phyloP scores from a whole-genome alignment of 2,329 filamentous ascomycete species.

The Colletotrichum phormii region DNA sequence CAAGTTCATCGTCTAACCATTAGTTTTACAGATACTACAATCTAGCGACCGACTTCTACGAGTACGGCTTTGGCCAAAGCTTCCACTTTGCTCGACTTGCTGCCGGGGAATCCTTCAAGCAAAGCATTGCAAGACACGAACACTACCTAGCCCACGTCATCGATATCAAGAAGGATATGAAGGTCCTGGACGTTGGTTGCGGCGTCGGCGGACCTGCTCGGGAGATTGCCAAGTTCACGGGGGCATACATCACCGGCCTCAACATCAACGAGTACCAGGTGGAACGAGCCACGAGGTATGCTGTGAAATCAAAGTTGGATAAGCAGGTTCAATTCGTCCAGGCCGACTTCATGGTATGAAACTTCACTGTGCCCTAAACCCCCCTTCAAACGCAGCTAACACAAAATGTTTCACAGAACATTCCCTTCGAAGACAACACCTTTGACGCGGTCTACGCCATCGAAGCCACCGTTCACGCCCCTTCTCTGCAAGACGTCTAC shows the following conservation, averaged over 20 bases:
- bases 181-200: conserved; percentile 94
- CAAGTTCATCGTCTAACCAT: background rate
- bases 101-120: conserved; percentile 85
- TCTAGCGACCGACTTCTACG: conserved; percentile 94
- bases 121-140: conserved; percentile 95
- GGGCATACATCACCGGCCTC: conserved; percentile 87
- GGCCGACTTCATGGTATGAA: conserved; percentile 89
- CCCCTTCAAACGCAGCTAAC: rapidly evolving
- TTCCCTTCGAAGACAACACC: conserved; percentile 82
- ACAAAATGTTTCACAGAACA: background rate
- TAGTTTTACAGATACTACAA: conserved; percentile 82
- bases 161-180: conserved; percentile 86
- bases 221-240: conserved; percentile 96
- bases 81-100: conserved; percentile 99
- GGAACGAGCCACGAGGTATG: conserved; percentile 88
- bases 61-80: conserved; percentile 95
- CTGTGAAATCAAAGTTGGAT: conserved; percentile 81
- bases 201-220: conserved; percentile 95
- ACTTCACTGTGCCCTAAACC: rapidly evolving
- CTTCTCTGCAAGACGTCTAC: conserved; percentile 91
- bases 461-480: conserved; percentile 95
- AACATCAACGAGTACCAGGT: conserved; percentile 99
- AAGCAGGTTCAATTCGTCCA: conserved; percentile 89
- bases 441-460: conserved; percentile 98
- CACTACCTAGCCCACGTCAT: conserved; percentile 96